These are phyloP conservation scores for Tolypocladium capitatum DNA, from an alignment of 2,329 filamentous ascomycete genomes.

Conservation along the genomic window DNA sequence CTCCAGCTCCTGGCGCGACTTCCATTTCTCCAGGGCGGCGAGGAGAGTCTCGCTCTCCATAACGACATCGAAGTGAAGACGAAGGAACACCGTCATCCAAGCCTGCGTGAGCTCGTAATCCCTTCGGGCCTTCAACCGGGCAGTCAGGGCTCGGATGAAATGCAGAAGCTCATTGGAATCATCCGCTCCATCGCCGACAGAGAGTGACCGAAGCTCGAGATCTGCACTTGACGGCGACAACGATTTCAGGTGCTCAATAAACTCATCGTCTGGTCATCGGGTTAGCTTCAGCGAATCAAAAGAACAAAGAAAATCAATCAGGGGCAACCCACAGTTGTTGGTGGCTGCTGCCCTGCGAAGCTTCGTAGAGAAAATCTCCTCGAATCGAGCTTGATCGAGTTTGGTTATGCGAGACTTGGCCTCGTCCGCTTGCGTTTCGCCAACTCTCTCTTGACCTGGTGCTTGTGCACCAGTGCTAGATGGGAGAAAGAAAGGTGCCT, in stretches of 20 bases:
- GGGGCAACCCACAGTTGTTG: slow-evolving; percentile 44
- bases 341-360: slow-evolving; percentile 39
- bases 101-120: slow-evolving; percentile 93
- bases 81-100: slow-evolving; percentile 93
- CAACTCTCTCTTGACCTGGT: slow-evolving; percentile 20
- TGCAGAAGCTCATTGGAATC: slow-evolving; percentile 57
- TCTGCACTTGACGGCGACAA: slow-evolving; percentile 79
- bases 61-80: slow-evolving; percentile 54
- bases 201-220: slow-evolving; percentile 75
- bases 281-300: slow-evolving; percentile 10
- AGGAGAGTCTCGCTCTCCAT: slow-evolving; percentile 40
- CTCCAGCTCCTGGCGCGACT: slow-evolving; percentile 58
- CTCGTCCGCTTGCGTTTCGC: slow-evolving; percentile 27
- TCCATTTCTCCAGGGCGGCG: slow-evolving; percentile 54
- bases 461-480: slow-evolving; percentile 37
- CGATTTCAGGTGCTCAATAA: slow-evolving; percentile 67
- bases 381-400: slow-evolving; percentile 43
- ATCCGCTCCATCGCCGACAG: slow-evolving; percentile 28
- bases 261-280: slow-evolving; percentile 37
- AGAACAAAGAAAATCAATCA: background rate
- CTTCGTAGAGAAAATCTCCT: slow-evolving; percentile 45
- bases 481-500: slow-evolving; percentile 90
- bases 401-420: slow-evolving; percentile 54
- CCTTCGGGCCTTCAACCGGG: slow-evolving; percentile 49
- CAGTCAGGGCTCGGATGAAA: slow-evolving; percentile 73